Percentiles rank a stretch among this genome's conserved stretches.
These are phyloP conservation scores for Termitomyces sp. DNA, from an alignment of 768 basidiomycete genomes.

Conservation along the genomic window DNA sequence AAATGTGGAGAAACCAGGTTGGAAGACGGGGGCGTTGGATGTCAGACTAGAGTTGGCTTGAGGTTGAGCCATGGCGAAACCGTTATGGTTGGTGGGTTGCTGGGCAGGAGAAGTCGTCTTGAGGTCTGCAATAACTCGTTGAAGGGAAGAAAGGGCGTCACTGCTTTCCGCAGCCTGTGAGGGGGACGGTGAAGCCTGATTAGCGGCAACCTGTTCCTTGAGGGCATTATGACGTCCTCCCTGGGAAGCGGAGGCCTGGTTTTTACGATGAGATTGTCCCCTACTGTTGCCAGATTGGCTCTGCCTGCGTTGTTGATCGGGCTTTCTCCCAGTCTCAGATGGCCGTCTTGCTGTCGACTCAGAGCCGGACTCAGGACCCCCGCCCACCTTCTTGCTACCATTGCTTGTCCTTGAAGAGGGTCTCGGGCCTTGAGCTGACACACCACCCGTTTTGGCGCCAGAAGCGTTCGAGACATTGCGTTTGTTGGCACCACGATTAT, in stretches of 20 bases:
- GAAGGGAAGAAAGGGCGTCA: conserved; percentile 81
- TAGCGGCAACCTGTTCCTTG: conserved; percentile 37
- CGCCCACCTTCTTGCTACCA: conserved; percentile 44
- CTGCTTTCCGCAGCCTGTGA: conserved; percentile 60
- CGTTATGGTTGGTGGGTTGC: conserved; percentile 35
- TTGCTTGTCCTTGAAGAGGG: conserved; percentile 65
- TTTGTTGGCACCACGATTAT: conserved; percentile 48
- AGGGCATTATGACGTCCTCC: conserved; percentile 37
- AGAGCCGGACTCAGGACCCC: conserved; percentile 59
- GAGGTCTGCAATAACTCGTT: conserved; percentile 90
- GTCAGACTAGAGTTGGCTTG: conserved; percentile 51
- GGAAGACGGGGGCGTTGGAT: conserved; percentile 66
- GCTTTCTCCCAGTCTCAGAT: conserved; percentile 47
- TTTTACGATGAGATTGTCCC: conserved; percentile 48
- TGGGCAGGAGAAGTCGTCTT: conserved; percentile 76
- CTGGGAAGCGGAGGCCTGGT: conserved; percentile 53
- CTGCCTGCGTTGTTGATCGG: conserved; percentile 50
- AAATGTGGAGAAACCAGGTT: conserved; percentile 59
- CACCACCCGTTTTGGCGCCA: conserved; percentile 35
- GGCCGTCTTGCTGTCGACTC: conserved; percentile 62
- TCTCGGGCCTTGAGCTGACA: conserved; percentile 37
- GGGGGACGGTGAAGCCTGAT: conserved; percentile 38
- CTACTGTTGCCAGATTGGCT: conserved; percentile 42
- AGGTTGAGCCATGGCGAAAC: conserved; percentile 39
- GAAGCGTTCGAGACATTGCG: conserved; percentile 48